These are phyloP conservation scores for Fraxinus ornus DNA, from an alignment of 305 asterid genomes.

Conservation along the genomic window DNA sequence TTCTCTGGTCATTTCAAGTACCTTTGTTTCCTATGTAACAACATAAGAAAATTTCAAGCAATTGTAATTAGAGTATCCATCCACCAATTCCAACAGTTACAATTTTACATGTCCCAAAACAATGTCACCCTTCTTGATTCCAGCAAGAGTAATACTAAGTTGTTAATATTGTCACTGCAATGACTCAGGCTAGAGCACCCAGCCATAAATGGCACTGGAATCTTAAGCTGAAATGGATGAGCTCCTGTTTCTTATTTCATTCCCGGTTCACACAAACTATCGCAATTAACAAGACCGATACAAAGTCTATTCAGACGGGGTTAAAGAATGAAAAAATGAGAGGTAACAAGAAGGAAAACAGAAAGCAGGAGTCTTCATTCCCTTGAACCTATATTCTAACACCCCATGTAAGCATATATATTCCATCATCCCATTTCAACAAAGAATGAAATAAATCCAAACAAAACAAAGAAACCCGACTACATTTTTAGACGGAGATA, in stretches of 20 bases:
- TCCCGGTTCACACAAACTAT: constrained; percentile 33
- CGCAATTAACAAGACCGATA: constrained; percentile 27
- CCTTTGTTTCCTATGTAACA: neutral
- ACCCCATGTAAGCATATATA: constrained; percentile 33
- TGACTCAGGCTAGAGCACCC: neutral
- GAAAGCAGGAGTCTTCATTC: constrained; percentile 17
- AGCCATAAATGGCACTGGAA: constrained; percentile 16
- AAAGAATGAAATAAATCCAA: constrained; percentile 29
- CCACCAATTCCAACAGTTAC: neutral
- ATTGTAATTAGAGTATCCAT: neutral
- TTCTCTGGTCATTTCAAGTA: neutral
- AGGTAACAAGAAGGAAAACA: neutral
- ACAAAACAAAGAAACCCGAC: constrained; percentile 33
- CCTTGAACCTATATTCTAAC: constrained; percentile 43
- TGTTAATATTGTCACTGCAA: neutral
- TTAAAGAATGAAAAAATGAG: constrained; percentile 35
- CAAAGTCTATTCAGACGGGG: constrained; percentile 29
- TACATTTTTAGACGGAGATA: constrained; percentile 39
- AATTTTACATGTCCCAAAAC: constrained; percentile 1
- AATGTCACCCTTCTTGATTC: neutral
- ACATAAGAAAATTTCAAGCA: neutral
- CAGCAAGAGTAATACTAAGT: constrained; percentile 7
- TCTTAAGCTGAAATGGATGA: constrained; percentile 21
- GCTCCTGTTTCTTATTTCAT: constrained; percentile 23
- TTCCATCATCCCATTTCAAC: constrained; percentile 31